Evolutionary conservation across 2,329 filamentous ascomycete genomes (phyloP), one percentile per base, ranked within the genome.

Genomic region (Neonectria magnoliae): DNA sequence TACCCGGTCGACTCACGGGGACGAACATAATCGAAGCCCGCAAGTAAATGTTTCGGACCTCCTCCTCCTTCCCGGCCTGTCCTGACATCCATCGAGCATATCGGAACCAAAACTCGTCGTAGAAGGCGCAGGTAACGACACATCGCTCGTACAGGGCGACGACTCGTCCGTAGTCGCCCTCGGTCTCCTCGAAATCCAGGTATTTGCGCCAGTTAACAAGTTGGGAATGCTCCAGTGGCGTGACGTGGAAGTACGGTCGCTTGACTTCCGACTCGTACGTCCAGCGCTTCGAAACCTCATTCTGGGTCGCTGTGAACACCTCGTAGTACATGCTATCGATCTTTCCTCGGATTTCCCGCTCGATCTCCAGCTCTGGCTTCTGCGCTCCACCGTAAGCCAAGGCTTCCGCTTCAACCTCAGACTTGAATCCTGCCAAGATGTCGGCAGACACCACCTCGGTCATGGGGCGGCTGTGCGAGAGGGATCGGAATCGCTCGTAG

Each of bases 71-170:
- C 71, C 85, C 89, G 2, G 88, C 81, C 76, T 97, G 93, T 0
- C 89, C 89, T 64, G 87, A 85, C 92, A 98, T 97, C 96, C 96
- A 99, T 44, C 95, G 87, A 16, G 92, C 93, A 79, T 97, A 99
- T n/a, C 96, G 91, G 74, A 97, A 89, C 96, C 96, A 99, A 79
- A 98, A 97, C 76, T 98, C 95, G 54, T 98, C 95, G 76, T 99
- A 98, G 71, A 97, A 91, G 16, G 96, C 95, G 74, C 93, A 97
- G 0, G 93, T 95, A 38, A 97, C 93, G 57, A 99, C 81, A 73
- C 94, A 98, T 56, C 96, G 90, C 82, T 99, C 96, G 77, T 99
- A 98, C 33, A 99, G 82, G 75, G 96, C 96, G 6, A 92, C 87
- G 50, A 87, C 91, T 64, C 96, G 88, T 14, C 84, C 80, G 70